Evolutionary conservation across 257 asterid genomes (phyloP), one percentile per base, ranked within the genome.

Genomic region (Nicotiana attenuata): DNA sequence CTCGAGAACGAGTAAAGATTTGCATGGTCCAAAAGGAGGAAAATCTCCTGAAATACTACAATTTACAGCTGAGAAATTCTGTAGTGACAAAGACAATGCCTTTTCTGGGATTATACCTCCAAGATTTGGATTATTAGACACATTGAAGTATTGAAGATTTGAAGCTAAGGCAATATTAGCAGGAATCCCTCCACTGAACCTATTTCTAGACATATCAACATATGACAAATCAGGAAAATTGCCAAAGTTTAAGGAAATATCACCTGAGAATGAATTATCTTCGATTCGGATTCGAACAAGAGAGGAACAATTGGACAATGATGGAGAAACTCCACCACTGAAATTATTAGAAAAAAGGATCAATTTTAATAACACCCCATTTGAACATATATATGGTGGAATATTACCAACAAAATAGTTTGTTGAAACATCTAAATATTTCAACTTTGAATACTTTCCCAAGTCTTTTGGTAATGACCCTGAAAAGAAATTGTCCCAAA

Each of bases 221-320:
- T 94, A 96, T 7, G 97, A 84, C 69, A 92, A 78, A 41, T 83
- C 88, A 5, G 86, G 80, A 60, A 90, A 84, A 66, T 86, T 88
- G 53, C 88, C 87, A 82, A 93, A 92, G 11, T 82, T 84, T 78
- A 91, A 84, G 35, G 98, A 89, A 78, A 96, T 85, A 38, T 92
- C 92, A 82, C 99, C 98, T 64, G 98, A 90, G 80, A 96, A 90
- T 4, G 75, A 85, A 85, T 96, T 96, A 41, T 91, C 97, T 79
- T 96, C 99, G 8, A 94, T 83, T 0, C 99, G 92, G 77, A 96
- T 88, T 17, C 99, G 98, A 93, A 92, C 88, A 2, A 96, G 93
- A 47, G 98, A 91, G 10, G 97, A 87, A 82, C 99, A 96, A 64
- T 94, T 93, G 50, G 97, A 89, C 7, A 96, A 87, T 65, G 99